Percentiles rank a stretch among this genome's conserved stretches.
These are phyloP conservation scores for Cutaneotrichosporon sp. DNA, from an alignment of 1,284 basidiomycete genomes.

Conservation along the genomic window DNA sequence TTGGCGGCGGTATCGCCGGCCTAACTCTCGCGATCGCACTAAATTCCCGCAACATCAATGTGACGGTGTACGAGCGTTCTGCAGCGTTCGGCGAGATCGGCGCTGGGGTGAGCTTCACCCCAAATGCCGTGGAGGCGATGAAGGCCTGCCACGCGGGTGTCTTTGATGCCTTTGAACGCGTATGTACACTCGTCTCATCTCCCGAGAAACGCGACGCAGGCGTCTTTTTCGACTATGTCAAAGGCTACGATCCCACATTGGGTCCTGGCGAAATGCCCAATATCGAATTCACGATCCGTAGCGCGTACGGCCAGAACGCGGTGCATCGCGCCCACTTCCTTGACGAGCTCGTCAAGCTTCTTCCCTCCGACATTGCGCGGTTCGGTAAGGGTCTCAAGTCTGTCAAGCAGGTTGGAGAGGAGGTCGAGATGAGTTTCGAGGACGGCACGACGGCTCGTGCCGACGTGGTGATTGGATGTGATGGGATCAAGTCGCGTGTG, in stretches of 20 bases:
- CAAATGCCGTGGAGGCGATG: conserved; percentile 27
- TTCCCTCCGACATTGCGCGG: conserved; percentile 11
- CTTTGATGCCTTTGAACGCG: conserved; percentile 23
- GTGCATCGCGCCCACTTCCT: conserved; percentile 30
- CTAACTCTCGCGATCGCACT: conserved; percentile 24
- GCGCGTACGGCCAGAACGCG: conserved; percentile 23
- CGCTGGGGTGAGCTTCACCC: conserved; percentile 26
- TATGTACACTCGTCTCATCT: conserved; percentile 24
- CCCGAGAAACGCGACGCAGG: conserved; percentile 13
- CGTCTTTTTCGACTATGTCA: conserved; percentile 24
- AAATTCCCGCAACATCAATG: conserved; percentile 15
- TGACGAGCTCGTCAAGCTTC: conserved; percentile 27
- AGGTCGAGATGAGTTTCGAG: conserved; percentile 16
- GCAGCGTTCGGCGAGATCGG: conserved; percentile 29
- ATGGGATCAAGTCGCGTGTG: conserved; percentile 26
- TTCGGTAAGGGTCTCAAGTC: conserved; percentile 24
- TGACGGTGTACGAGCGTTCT: conserved; percentile 27
- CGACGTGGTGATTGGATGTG: conserved; percentile 24
- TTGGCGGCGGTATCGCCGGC: conserved; percentile 26
- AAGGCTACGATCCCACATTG: conserved; percentile 12
- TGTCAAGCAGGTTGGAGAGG: conserved; percentile 4
- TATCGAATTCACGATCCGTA: conserved; percentile 17
- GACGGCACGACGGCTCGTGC: conserved; percentile 21
- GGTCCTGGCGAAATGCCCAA: conserved; percentile 6
- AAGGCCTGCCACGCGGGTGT: conserved; percentile 21